Percentiles rank a stretch among this genome's conserved stretches.
Evolutionary conservation across 768 basidiomycete species (phyloP).

Genomic region (Steccherinum ochraceum): DNA sequence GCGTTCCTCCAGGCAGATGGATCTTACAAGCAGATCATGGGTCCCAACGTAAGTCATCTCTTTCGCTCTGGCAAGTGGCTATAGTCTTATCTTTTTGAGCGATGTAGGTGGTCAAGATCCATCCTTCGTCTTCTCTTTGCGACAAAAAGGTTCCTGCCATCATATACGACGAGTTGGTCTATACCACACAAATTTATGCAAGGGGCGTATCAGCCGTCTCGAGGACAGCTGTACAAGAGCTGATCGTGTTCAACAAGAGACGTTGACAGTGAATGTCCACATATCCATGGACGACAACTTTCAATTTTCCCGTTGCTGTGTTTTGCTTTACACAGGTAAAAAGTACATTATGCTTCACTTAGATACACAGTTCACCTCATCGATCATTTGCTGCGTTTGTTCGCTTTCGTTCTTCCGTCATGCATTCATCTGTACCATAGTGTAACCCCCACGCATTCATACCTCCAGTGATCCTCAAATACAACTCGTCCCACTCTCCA

Average conservation of each 20-base stretch:
- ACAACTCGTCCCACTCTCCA: too few species aligned
- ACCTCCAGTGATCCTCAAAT: too few species aligned
- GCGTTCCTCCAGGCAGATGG: slow-evolving; percentile 84
- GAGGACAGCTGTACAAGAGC: slow-evolving; percentile 39
- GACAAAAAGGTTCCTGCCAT: slow-evolving; percentile 83
- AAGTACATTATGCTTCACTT: too few species aligned
- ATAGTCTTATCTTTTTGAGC: slow-evolving; percentile 4
- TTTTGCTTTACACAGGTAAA: too few species aligned
- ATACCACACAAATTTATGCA: slow-evolving; percentile 82
- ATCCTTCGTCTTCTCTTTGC: slow-evolving; percentile 78
- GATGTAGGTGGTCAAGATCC: slow-evolving; percentile 73
- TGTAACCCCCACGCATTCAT: too few species aligned
- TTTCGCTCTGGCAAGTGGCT: background rate
- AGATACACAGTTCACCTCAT: too few species aligned
- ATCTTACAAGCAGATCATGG: slow-evolving; percentile 78
- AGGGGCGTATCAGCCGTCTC: slow-evolving; percentile 85
- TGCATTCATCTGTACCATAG: too few species aligned
- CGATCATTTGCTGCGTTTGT: too few species aligned
- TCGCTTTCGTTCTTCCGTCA: too few species aligned
- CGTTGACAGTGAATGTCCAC: too few species aligned
- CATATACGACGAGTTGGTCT: slow-evolving; percentile 90
- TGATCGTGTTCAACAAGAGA: slow-evolving; percentile 16
- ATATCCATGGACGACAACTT: too few species aligned
- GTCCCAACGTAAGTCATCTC: slow-evolving; percentile 46
- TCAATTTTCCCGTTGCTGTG: too few species aligned